phyloP scores from a whole-genome alignment of 306 rosid species.

The Mimosa bimucronata region DNA sequence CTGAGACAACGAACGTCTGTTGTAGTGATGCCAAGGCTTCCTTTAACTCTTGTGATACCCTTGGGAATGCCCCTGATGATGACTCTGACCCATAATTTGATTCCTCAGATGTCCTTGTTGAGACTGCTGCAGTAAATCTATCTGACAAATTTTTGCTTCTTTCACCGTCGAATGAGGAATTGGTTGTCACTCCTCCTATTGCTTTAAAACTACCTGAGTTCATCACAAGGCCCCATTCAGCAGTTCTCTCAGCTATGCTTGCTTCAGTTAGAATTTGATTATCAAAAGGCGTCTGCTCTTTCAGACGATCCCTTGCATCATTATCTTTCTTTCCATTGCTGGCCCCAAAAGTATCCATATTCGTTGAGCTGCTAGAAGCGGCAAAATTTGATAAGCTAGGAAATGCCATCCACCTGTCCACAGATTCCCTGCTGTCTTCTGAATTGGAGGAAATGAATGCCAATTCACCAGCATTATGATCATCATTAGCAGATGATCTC shows the following conservation, averaged over 20 bases:
- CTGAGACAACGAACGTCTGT: conserved; percentile 91
- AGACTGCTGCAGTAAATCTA: conserved; percentile 42
- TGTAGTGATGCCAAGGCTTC: conserved; percentile 75
- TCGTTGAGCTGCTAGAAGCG: conserved; percentile 14
- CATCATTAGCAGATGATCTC: conserved; percentile 30
- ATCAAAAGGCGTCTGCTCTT: neutral
- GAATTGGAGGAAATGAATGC: conserved; percentile 37
- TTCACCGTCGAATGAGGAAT: conserved; percentile 49
- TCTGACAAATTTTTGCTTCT: conserved; percentile 50
- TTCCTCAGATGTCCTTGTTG: conserved; percentile 62
- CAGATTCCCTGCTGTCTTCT: conserved; percentile 32
- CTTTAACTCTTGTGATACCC: conserved; percentile 77
- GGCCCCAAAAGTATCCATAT: neutral
- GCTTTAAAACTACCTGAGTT: conserved; percentile 58
- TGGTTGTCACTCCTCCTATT: conserved; percentile 6
- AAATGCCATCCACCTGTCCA: conserved; percentile 89
- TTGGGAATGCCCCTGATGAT: conserved; percentile 55
- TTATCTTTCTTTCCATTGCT: conserved; percentile 16
- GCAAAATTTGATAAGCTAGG: conserved; percentile 32
- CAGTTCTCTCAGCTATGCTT: conserved; percentile 63
- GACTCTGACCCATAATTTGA: conserved; percentile 50
- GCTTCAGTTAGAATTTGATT: conserved; percentile 51
- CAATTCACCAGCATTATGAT: conserved; percentile 32
- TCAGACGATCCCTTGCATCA: neutral
- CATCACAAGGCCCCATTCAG: conserved; percentile 84